Conservation (phyloP, 2,329 filamentous ascomycete species). For the Waltergamsia citrina region DNA sequence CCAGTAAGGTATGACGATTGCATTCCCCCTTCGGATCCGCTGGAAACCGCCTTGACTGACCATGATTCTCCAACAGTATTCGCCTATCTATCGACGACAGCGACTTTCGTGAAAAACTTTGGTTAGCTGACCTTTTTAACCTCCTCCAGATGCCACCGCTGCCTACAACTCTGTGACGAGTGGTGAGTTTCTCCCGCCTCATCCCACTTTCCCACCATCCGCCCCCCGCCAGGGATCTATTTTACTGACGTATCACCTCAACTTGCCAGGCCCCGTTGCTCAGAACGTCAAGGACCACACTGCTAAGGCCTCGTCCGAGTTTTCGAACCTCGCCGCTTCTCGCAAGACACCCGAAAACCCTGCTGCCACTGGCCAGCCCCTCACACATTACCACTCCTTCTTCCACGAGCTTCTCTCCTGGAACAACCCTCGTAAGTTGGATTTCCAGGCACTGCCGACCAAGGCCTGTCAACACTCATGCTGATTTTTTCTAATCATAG, state of each 20-base stretch:
- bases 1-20: slow-evolving; percentile 38
- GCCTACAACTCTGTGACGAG: slow-evolving; percentile 37
- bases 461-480: too few species aligned
- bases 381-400: slow-evolving; percentile 64
- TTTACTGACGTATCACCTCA: slow-evolving; percentile 2
- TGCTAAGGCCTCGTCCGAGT: slow-evolving; percentile 44
- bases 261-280: slow-evolving; percentile 42
- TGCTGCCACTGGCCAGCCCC: slow-evolving; percentile 50
- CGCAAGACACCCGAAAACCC: slow-evolving; percentile 43
- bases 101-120: too few species aligned
- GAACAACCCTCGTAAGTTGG: slow-evolving; percentile 54
- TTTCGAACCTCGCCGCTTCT: slow-evolving; percentile 47
- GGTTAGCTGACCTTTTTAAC: too few species aligned
- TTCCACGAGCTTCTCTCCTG: slow-evolving; percentile 61
- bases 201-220: neutral
- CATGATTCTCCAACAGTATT: neutral
- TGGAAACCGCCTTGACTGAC: neutral
- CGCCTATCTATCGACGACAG: too few species aligned
- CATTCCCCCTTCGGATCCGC: neutral
- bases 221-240: neutral
- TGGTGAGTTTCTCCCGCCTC: slow-evolving; percentile 25
- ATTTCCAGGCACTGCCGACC: neutral
- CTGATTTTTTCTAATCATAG: slow-evolving; percentile 20
- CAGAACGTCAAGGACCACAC: slow-evolving; percentile 48
- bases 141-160: slow-evolving; percentile 33